Evolutionary conservation across 352 stramenopile genomes (phyloP), one percentile per base, ranked within the genome.

Genomic region (Phytophthora niederhauseri): DNA sequence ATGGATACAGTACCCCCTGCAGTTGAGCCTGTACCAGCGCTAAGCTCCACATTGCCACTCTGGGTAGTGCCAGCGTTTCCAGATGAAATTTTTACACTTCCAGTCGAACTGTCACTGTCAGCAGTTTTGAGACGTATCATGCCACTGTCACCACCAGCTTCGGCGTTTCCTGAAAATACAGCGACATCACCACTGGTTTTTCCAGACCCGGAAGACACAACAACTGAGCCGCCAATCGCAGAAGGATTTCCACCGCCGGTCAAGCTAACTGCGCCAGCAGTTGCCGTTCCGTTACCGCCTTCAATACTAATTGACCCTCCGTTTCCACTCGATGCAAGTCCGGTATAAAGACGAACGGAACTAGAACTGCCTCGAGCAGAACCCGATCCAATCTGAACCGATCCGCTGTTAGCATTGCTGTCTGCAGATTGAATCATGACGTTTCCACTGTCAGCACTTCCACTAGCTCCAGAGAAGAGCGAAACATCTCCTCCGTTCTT

Each of bases 231-330:
- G 54, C 70, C 70, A 20, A 51, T 17, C 6, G 60, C 43, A 67
- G 38, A 63, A 61, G 55, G 50, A 20, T 73, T 76, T n/a, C 24
- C 26, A 45, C 70, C 70, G 14, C 65, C 61, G 31, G 50, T 64
- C 30, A 76, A 58, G 53, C 56, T 62, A 53, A 76, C 15, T 49
- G 70, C 31, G 26, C 70, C 70, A 43, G 46, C 38, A n/a, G 43
- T 28, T 38, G 53, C 38, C 54, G 49, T 28, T 14, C 71, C 68
- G 30, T 61, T 76, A 48, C 64, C 68, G 36, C 68, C 76, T 54
- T 52, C 34, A 19, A 87, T 70, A 41, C 65, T 50, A 38, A 85
- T 68, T 26, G 52, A 72, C 9, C 76, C 79, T 38, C 68, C 77
- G 20, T 71, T 64, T 73, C 61, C 68, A 58, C 6, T 71, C 17